Conservation (phyloP, 2,329 filamentous ascomycete genomes). For the Claviceps sp. region DNA sequence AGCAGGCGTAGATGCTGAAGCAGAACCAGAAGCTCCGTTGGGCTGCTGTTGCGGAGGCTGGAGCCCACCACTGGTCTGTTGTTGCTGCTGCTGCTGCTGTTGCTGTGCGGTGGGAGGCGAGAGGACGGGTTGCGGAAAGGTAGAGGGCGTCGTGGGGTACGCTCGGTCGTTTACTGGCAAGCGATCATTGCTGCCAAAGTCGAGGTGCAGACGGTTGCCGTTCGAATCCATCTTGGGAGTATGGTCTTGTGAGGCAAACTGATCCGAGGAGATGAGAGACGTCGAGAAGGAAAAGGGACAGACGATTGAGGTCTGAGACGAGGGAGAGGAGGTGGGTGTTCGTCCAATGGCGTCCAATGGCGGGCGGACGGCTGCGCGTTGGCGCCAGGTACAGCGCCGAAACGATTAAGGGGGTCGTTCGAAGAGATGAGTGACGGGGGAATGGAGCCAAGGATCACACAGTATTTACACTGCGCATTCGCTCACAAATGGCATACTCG, state of each 20-base stretch:
- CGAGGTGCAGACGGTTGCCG: slow-evolving; percentile 52
- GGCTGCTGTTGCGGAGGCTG: slow-evolving; percentile 26
- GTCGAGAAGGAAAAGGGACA: neutral
- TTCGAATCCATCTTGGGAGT: slow-evolving; percentile 33
- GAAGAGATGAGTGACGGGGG: no score
- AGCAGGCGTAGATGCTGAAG: neutral
- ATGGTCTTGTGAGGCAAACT: neutral
- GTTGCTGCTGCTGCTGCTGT: slow-evolving; percentile 22
- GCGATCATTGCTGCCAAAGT: slow-evolving; percentile 54
- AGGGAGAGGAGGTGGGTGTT: no score
- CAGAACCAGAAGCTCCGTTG: slow-evolving; percentile 23
- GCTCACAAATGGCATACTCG: no score
- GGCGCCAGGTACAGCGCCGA: no score
- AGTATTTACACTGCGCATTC: no score
- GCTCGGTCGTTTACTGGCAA: slow-evolving; percentile 49
- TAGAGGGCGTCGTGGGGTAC: slow-evolving; percentile 84
- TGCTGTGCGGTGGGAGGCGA: slow-evolving; percentile 14
- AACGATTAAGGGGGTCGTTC: no score
- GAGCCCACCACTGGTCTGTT: slow-evolving; percentile 20
- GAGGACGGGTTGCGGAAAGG: slow-evolving; percentile 38
- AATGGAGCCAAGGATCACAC: no score
- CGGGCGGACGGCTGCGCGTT: no score
- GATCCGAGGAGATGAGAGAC: neutral
- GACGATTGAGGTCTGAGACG: no score
- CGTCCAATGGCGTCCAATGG: no score